phyloP scores from a whole-genome alignment of 148 eudicot genomes.

The Bassia scoparia region DNA sequence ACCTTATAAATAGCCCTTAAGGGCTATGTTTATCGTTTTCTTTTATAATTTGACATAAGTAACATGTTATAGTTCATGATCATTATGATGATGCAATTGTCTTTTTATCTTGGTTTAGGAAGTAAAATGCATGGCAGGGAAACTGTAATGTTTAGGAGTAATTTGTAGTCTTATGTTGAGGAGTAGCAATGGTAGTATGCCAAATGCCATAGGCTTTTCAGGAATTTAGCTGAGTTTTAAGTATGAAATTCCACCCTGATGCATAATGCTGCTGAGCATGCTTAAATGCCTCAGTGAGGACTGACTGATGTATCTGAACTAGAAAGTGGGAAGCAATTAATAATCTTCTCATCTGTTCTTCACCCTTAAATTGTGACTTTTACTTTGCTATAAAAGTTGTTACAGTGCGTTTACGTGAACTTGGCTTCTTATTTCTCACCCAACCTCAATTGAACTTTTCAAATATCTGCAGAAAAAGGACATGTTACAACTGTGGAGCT shows the following conservation, averaged over 20 bases:
- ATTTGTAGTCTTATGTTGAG: not conserved
- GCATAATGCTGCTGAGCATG: not conserved
- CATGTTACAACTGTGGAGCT: constrained; percentile 57
- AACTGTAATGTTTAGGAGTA: not conserved
- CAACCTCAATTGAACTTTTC: not conserved
- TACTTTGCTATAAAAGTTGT: not conserved
- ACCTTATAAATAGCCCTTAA: too few species aligned
- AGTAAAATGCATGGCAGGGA: not conserved
- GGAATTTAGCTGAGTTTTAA: not conserved
- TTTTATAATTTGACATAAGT: not conserved
- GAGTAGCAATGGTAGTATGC: not conserved
- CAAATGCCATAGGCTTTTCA: not conserved
- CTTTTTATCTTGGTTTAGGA: not conserved
- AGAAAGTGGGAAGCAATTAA: not conserved
- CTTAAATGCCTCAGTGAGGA: not conserved
- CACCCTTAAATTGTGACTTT: not conserved
- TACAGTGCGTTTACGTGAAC: not conserved
- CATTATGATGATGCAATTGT: not conserved
- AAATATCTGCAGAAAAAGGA: constrained; percentile 41
- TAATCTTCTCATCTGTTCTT: not conserved
- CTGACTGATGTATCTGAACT: not conserved
- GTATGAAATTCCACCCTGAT: not conserved
- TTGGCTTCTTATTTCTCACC: not conserved
- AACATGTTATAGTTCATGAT: not conserved
- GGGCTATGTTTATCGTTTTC: too few species aligned